Conservation (phyloP, 1,139 yeast species). For the Komagataea norvegica region DNA sequence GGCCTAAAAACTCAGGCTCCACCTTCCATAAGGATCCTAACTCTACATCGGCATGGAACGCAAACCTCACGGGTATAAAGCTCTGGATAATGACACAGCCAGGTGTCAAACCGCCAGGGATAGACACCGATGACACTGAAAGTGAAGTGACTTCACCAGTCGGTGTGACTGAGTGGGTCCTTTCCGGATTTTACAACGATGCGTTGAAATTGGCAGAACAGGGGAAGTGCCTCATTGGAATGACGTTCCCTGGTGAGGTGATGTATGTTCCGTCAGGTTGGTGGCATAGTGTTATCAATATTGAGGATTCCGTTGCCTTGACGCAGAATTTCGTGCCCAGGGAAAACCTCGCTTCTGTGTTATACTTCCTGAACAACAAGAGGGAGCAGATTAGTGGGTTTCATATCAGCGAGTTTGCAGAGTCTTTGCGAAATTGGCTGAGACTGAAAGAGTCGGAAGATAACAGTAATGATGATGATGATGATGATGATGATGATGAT, state of each 20-base stretch:
- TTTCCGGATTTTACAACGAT: slow-evolving; percentile 75
- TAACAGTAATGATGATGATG: no score
- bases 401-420: slow-evolving; percentile 47
- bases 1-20: slow-evolving; percentile 77
- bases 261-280: slow-evolving; percentile 90
- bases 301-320: slow-evolving; percentile 73
- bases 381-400: slow-evolving; percentile 77
- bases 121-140: slow-evolving; percentile 68
- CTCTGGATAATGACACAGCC: slow-evolving; percentile 92
- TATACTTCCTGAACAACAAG: slow-evolving; percentile 64
- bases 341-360: slow-evolving; percentile 51
- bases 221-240: slow-evolving; percentile 53
- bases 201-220: slow-evolving; percentile 32
- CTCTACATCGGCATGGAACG: slow-evolving; percentile 87
- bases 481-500: slow-evolving; percentile 10
- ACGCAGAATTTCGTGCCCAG: slow-evolving; percentile 85
- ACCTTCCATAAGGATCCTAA: slow-evolving; percentile 94
- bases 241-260: slow-evolving; percentile 79
- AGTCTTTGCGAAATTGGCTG: slow-evolving; percentile 34
- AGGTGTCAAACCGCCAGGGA: slow-evolving; percentile 74
- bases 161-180: slow-evolving; percentile 87
- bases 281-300: slow-evolving; percentile 91
- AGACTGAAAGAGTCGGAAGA: no score
- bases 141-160: slow-evolving; percentile 90
- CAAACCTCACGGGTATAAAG: slow-evolving; percentile 68